Evolutionary conservation across 768 basidiomycete genomes (phyloP), one percentile per base, ranked within the genome.

Genomic region (Pluteus cervinus): DNA sequence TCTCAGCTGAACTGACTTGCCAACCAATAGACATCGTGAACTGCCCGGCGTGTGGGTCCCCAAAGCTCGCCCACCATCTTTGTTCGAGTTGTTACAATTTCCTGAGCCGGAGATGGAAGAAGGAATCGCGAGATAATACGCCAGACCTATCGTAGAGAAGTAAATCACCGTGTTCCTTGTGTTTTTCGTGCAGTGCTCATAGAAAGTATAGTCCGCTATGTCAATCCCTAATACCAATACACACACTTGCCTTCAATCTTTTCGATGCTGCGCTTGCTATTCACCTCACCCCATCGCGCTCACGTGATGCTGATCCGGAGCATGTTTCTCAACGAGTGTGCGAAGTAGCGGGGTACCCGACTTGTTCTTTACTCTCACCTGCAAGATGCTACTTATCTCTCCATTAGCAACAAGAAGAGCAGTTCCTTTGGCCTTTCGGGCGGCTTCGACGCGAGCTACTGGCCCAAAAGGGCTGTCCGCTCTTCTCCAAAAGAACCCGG

Each of bases 11-110:
- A 22, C 29, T 46, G 26, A 42, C 29, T 28, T 15, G 6, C 18
- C 12, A 33, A 24, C 20, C 28, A 20, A 22, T 40, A 98, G 93
- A 93, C 55, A 77, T 98, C 47, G 86, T 87, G 42, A 76, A 81
- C 47, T 98, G 93, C 53, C 79, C 87, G n/a, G 86, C 76, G 17
- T 97, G 93, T 49, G 93, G 93, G 18, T 65, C 68, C 11, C 79
- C 89, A 30, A 96, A 96, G 57, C 77, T 93, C 11, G 81, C 86
- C 12, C 92, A 94, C 53, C 81, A 93, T 55, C 62, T 92, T 10
- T 98, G 93, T 61, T 73, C 77, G 39, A 68, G 66, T 23, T 97
- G 93, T 57, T 93, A 86, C 51, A 76, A 75, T 11, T 73, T 73
- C 42, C 65, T 91, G 34, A 79, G 62, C 42, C 65, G 81, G 40